Conservation (phyloP, 2,329 filamentous ascomycete genomes). For the Pseudocercospora vitis region DNA sequence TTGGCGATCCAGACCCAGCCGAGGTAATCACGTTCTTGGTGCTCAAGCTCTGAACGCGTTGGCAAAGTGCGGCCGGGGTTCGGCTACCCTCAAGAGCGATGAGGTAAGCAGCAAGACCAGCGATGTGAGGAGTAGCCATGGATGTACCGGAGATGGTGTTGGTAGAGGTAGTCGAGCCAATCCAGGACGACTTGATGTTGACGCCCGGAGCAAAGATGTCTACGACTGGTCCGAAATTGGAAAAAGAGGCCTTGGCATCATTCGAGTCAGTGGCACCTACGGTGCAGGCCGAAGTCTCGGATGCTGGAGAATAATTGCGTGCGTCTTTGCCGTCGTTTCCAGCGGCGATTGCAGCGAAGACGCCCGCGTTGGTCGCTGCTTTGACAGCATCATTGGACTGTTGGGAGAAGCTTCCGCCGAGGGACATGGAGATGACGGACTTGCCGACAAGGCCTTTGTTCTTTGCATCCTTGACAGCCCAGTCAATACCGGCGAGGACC, state of each 20-base stretch:
- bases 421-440: slow-evolving; percentile 41
- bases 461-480: slow-evolving; percentile 59
- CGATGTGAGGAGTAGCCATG: slow-evolving; percentile 40
- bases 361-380: slow-evolving; percentile 38
- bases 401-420: slow-evolving; percentile 42
- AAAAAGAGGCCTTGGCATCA: slow-evolving; percentile 41
- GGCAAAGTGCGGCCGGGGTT: slow-evolving; percentile 22
- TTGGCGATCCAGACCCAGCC: slow-evolving; percentile 15
- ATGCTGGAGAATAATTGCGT: slow-evolving; percentile 36
- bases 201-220: slow-evolving; percentile 52
- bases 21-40: slow-evolving; percentile 20
- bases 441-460: slow-evolving; percentile 68
- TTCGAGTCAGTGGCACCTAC: slow-evolving; percentile 40
- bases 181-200: slow-evolving; percentile 53
- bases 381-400: slow-evolving; percentile 42
- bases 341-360: slow-evolving; percentile 43
- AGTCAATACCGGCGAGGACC: slow-evolving; percentile 47
- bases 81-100: slow-evolving; percentile 24
- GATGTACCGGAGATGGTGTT: slow-evolving; percentile 52
- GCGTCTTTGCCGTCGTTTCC: slow-evolving; percentile 39
- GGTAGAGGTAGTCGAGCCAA: slow-evolving; percentile 47
- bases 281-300: slow-evolving; percentile 35
- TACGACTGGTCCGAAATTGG: slow-evolving; percentile 42
- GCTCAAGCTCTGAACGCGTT: slow-evolving; percentile 18
- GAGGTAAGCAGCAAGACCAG: slow-evolving; percentile 31